phyloP scores from a whole-genome alignment of 352 stramenopile genomes.

The Plasmopara muralis region DNA sequence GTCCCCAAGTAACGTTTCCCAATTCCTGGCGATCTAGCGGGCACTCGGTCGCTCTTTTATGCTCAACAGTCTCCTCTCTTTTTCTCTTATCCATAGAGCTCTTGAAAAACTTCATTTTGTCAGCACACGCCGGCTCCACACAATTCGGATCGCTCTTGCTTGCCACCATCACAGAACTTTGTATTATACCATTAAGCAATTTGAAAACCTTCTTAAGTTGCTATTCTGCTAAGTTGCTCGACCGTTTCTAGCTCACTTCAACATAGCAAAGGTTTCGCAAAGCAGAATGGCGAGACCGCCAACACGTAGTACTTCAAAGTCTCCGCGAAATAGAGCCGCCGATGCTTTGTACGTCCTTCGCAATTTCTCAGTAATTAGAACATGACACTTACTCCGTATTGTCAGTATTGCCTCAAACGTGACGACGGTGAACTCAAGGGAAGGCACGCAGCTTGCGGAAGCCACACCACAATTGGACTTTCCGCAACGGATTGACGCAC shows the following conservation, averaged over 20 bases:
- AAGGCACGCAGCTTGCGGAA: slow-evolving; percentile 76
- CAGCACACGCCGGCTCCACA: slow-evolving; percentile 75
- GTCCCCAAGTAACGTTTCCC: slow-evolving; percentile 79
- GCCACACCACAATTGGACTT: slow-evolving; percentile 67
- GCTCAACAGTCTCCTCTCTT: slow-evolving; percentile 12
- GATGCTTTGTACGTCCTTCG: slow-evolving; percentile 17
- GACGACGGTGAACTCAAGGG: slow-evolving; percentile 39
- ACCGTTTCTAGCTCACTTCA: slow-evolving; percentile 8
- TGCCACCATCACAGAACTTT: slow-evolving; percentile 3
- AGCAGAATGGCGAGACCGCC: slow-evolving; percentile 14
- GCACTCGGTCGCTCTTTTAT: slow-evolving; percentile 47
- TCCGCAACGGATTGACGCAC: slow-evolving; percentile 68
- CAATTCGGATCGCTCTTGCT: slow-evolving; percentile 74
- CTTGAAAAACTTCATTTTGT: slow-evolving; percentile 83
- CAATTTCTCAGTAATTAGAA: neutral
- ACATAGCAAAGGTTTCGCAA: slow-evolving; percentile 9
- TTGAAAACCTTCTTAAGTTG: slow-evolving; percentile 5
- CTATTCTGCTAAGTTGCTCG: neutral
- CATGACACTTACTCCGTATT: neutral
- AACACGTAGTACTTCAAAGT: slow-evolving; percentile 41
- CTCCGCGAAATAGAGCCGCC: slow-evolving; percentile 26
- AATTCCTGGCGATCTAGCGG: slow-evolving; percentile 83
- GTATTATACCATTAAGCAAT: slow-evolving; percentile 12
- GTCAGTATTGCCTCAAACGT: slow-evolving; percentile 33
- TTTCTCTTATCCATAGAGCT: slow-evolving; percentile 50